Base-by-base conservation (phyloP, 805 yeast genomes). In the Myxozyma geophila region DNA sequence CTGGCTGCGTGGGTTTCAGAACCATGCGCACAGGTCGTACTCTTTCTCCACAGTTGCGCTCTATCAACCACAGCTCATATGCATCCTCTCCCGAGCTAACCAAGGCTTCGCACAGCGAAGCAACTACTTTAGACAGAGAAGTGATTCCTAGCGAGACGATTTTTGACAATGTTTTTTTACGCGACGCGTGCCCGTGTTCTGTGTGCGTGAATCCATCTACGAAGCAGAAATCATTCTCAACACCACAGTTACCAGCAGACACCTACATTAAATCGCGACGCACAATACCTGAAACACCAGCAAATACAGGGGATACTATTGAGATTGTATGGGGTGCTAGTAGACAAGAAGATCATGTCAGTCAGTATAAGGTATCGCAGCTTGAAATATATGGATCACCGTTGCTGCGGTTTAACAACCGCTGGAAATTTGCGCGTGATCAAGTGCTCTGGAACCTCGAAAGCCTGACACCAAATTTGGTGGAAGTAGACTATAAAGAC, bases 141-240 rank as follows among this genome's bases (percentile, higher is more conserved):
- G 4, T 54, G 10, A 43, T 54, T 15, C 59, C 60, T 3, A n/a
- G 28, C 36, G 51, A 49, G 17, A 50, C 54, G 33, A 36, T 21
- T 10, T 58, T 52, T 41, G 58, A 52, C 47, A 60, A 60, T 17
- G 58, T 46, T 21, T 87, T 89, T 68, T 77, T 89, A 19, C 80
- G 93, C 70, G 96, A 89, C 70, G 80, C 90, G 0, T 86, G 90
- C 53, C 71, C 74, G 3, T 75, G 83, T 13, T 67, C 76, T 0
- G 71, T 70, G 10, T 83, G 89, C 0, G 78, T 87, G 5, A 89
- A 89, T 67, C 76, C 78, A 2, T 71, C 74, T 33, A 81, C 89
- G 0, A 81, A 81, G 19, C 92, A 88, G 71, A 88, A 87, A 71
- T 71, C 81, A 36, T 83, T 59, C 70, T 77, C 62, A 64, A 67